Base-by-base conservation (phyloP, 352 stramenopile genomes). In the Peronospora farinosa region DNA sequence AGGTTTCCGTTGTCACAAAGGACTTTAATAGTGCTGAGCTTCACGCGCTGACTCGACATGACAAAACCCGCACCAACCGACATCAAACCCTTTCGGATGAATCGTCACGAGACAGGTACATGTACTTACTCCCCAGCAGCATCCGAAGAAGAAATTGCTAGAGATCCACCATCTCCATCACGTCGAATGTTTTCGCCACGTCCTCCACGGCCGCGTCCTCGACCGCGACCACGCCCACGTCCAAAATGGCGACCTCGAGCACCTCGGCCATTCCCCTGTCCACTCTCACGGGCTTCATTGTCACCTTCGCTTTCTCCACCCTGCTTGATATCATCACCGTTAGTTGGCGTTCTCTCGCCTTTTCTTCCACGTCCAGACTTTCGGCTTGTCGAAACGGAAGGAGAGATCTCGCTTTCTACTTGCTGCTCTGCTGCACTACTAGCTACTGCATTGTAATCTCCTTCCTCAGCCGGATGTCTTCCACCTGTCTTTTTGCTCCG, bases 161-260 rank as follows among this genome's bases (percentile, higher is more conserved):
- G 31, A 16, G 51, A 46, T 25, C 7, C 30, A 15, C 13, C 28
- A 48, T 44, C 53, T 35, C 31, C 51, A 17, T 70, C 54, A 27
- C 36, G 47, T 23, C 37, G 32, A 36, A 40, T 54, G 40, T 42
- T 60, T 10, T 65, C 51, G 8, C 48, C 40, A 43, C 43, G 45
- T 10, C 40, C 51, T 43, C 42, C 50, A 50, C 57, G 57, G 3
- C 57, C 45, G 7, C 59, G 62, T 55, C 70, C 58, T 48, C 67
- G 57, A 40, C 57, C 47, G 43, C 67, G 58, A 12, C 65, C 63
- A 50, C 68, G 54, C 28, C 63, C 65, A 42, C 70, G 65, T 27
- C 51, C 47, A 11, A 28, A 51, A 46, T 65, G 27, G 15, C 57
- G 60, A 4, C 57, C 60, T 45, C 38, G 53, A 38, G 57, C 51